A percentile compares a stretch with the other conserved stretches of the same genome.
Conservation (phyloP, 2,329 filamentous ascomycete species). For the Coniochaeta prunicola region DNA sequence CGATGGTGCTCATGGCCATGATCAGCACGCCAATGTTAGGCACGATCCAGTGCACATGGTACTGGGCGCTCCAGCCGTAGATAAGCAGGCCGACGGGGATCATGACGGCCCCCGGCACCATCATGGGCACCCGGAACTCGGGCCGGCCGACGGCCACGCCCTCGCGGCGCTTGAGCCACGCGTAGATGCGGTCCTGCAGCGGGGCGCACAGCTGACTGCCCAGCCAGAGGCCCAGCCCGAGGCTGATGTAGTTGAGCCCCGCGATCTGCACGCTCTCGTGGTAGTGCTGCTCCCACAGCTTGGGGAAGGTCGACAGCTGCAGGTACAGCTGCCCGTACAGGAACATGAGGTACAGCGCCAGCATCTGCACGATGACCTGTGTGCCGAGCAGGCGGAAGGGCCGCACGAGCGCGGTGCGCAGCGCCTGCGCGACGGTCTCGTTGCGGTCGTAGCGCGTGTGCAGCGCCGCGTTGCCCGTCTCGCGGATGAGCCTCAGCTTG, state of each 20-base stretch:
- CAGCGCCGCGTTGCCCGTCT: slow-evolving; percentile 44
- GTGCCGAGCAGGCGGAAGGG: slow-evolving; percentile 43
- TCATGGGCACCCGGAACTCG: slow-evolving; percentile 35
- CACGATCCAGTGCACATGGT: slow-evolving; percentile 34
- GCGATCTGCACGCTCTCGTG: slow-evolving; percentile 21
- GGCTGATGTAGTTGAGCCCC: slow-evolving; percentile 29
- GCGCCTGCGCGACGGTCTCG: slow-evolving; percentile 21
- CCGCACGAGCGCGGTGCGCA: slow-evolving; percentile 33
- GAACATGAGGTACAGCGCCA: slow-evolving; percentile 40
- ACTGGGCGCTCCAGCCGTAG: slow-evolving; percentile 38
- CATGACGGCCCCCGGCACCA: slow-evolving; percentile 31
- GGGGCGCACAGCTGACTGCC: slow-evolving; percentile 33
- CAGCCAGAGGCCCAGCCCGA: slow-evolving; percentile 26
- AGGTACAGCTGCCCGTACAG: slow-evolving; percentile 47
- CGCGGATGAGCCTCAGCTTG: slow-evolving; percentile 39
- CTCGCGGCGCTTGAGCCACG: slow-evolving; percentile 31
- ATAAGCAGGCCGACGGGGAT: slow-evolving; percentile 35
- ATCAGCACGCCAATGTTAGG: slow-evolving; percentile 35
- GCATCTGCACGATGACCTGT: slow-evolving; percentile 44
- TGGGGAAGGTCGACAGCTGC: slow-evolving; percentile 41
- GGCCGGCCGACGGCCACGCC: slow-evolving; percentile 23
- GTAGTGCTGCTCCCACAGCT: slow-evolving; percentile 32
- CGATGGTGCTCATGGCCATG: slow-evolving; percentile 29
- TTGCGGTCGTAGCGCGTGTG: slow-evolving; percentile 46
- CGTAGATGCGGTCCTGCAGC: slow-evolving; percentile 38